Conservation (phyloP, 179 eudicot species). For the Gypsophila paniculata region DNA sequence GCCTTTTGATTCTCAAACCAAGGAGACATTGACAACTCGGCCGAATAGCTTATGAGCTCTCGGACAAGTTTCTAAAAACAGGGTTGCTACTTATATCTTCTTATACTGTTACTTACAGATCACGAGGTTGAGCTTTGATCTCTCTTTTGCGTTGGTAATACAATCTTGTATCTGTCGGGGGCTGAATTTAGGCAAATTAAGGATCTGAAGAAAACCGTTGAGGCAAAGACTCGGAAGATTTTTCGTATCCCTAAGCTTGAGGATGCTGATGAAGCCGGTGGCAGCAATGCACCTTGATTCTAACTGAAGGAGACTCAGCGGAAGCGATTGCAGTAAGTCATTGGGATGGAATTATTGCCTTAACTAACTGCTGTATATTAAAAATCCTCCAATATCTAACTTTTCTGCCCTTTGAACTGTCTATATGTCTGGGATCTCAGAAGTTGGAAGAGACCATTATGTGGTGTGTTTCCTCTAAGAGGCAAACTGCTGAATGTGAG, state of each 20-base stretch:
- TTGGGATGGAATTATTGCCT: neutral
- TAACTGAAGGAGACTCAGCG: constrained; percentile 98
- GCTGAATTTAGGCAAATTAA: constrained; percentile 62
- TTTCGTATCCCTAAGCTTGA: constrained; percentile 61
- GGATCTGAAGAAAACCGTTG: constrained; percentile 86
- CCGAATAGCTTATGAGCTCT: constrained; percentile 70
- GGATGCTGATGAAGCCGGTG: constrained; percentile 83
- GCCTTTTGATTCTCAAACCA: constrained; percentile 97
- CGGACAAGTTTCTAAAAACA: constrained; percentile 62
- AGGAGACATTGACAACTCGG: constrained; percentile 78
- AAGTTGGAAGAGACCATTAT: constrained; percentile 55
- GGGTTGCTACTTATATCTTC: constrained; percentile 38
- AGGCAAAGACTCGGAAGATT: constrained; percentile 52
- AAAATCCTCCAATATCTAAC: too few species aligned
- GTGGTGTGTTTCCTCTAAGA: constrained; percentile 87
- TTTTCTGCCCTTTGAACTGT: neutral
- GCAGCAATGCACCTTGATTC: constrained; percentile 76
- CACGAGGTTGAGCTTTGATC: too few species aligned
- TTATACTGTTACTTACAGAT: neutral
- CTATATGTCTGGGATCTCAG: constrained; percentile 79
- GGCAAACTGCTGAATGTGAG: constrained; percentile 93
- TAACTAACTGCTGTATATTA: too few species aligned
- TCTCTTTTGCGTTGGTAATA: too few species aligned
- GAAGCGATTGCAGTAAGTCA: constrained; percentile 82
- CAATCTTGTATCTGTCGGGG: constrained; percentile 39